Percentiles rank a stretch among this genome's conserved stretches.
phyloP scores from a whole-genome alignment of 208 protist genomes.

The Crithidia expoeki region DNA sequence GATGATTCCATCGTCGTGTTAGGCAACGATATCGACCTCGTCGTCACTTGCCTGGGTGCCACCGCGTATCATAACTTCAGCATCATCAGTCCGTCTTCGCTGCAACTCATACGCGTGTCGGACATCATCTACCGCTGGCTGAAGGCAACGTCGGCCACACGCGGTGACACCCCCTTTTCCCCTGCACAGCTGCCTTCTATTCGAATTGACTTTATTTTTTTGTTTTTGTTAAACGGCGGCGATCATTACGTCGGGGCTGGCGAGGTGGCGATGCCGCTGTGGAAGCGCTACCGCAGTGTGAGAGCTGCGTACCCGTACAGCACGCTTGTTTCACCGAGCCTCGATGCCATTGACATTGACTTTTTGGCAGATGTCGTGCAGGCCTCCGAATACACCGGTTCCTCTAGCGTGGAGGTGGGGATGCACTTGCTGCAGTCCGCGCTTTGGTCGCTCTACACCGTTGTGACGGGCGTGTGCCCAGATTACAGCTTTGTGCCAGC shows the following conservation, averaged over 20 bases:
- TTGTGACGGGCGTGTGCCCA: constrained; percentile 58
- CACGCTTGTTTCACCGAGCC: constrained; percentile 53
- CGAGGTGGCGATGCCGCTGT: constrained; percentile 77
- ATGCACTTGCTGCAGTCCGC: constrained; percentile 64
- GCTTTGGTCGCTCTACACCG: constrained; percentile 72
- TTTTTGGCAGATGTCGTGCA: constrained; percentile 75
- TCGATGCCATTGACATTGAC: constrained; percentile 59
- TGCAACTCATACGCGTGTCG: constrained; percentile 77
- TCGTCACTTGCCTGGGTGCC: constrained; percentile 80
- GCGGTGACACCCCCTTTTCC: constrained; percentile 44
- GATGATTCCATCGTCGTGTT: constrained; percentile 77
- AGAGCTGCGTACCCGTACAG: constrained; percentile 54
- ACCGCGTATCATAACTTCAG: constrained; percentile 86
- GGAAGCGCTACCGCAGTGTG: constrained; percentile 76
- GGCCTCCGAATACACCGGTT: constrained; percentile 63
- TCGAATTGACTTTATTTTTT: constrained; percentile 84
- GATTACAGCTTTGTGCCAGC: constrained; percentile 65
- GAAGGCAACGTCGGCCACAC: constrained; percentile 40
- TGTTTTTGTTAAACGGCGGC: constrained; percentile 88
- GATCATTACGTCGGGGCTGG: constrained; percentile 86
- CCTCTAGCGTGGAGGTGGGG: constrained; percentile 41
- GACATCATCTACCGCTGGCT: constrained; percentile 86
- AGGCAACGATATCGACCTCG: constrained; percentile 89
- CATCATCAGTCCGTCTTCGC: constrained; percentile 75
- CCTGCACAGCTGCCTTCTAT: constrained; percentile 62